A percentile compares a stretch with the other conserved stretches of the same genome.
phyloP scores from a whole-genome alignment of 1,284 basidiomycete species.

The Schizophyllum commune region DNA sequence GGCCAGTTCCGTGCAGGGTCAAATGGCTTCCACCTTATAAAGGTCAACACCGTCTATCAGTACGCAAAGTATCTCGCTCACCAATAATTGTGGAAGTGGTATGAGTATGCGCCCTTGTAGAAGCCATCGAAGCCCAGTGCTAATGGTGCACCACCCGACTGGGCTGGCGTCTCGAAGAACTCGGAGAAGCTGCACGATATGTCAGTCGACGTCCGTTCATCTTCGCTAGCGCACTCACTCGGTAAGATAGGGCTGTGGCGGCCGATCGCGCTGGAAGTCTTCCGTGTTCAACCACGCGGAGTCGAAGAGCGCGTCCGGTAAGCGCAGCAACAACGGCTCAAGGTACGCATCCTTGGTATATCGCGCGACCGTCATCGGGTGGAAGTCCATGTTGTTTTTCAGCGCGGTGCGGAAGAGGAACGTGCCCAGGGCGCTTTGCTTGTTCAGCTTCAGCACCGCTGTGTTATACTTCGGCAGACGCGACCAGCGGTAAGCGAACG shows the following conservation, averaged over 20 bases:
- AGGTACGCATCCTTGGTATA: conserved; percentile 76
- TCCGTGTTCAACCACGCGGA: conserved; percentile 85
- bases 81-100: conserved; percentile 74
- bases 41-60: conserved; percentile 2
- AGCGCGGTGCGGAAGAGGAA: conserved; percentile 83
- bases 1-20: conserved; percentile 87
- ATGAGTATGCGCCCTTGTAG: conserved; percentile 65
- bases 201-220: neutral
- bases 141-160: conserved; percentile 63
- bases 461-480: conserved; percentile 80
- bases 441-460: conserved; percentile 79
- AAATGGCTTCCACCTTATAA: conserved; percentile 84
- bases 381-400: conserved; percentile 80
- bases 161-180: conserved; percentile 74
- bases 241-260: conserved; percentile 79
- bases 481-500: conserved; percentile 84
- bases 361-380: conserved; percentile 76
- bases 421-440: conserved; percentile 70
- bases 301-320: conserved; percentile 84
- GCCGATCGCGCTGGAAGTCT: conserved; percentile 73
- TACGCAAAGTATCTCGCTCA: conserved; percentile 18
- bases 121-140: conserved; percentile 80
- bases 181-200: conserved; percentile 50
- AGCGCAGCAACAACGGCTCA: conserved; percentile 63
- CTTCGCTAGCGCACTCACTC: conserved; percentile 38